Base-by-base conservation (phyloP, 441 rosid species). In the Eruca vesicaria region DNA sequence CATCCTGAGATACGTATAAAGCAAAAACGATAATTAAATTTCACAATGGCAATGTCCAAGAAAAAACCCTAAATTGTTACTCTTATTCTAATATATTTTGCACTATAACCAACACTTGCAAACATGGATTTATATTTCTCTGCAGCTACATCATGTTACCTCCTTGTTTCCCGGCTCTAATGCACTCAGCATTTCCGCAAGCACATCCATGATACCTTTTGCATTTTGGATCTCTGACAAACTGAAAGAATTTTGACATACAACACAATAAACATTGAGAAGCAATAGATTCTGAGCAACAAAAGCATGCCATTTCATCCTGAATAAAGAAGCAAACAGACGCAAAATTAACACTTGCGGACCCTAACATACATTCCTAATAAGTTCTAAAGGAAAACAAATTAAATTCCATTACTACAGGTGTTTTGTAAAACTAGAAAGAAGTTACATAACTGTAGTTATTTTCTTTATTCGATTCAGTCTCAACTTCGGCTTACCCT, bases 201-300 rank as follows among this genome's bases (percentile, higher is more conserved):
- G 97, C 56, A 96, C 98, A 74, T 96, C 99, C 97, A 96, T 89
- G 63, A 93, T 86, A 75, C 98, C 98, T 23, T 96, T 93, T 23
- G 97, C 99, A 83, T 93, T 96, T 81, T 96, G 99, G 82, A 93
- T 91, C 86, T 96, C 99, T 68, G 97, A 78, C 93, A 93, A 75
- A 83, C 99, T 96, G 80, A 28, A 78, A 82, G 18, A 78, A 71
- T 75, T 36, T 81, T 71, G 68, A 65, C 57, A 66, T 70, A 70
- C 71, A 68, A 35, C 9, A 15, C 33, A 20, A 71, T 19, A 21
- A 57, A 53, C 3, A 68, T 23, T 67, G 36, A 60, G 33, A 81
- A 71, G 62, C 26, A 53, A 58, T 43, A 72, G 21, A 83, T 21
- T 50, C 38, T 52, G 69, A 61, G 69, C 23, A 61, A 31, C 31